Percentiles rank a stretch among this genome's conserved stretches.
phyloP scores from a whole-genome alignment of 2,329 filamentous ascomycete genomes.

The Aspergillus fumigatus region DNA sequence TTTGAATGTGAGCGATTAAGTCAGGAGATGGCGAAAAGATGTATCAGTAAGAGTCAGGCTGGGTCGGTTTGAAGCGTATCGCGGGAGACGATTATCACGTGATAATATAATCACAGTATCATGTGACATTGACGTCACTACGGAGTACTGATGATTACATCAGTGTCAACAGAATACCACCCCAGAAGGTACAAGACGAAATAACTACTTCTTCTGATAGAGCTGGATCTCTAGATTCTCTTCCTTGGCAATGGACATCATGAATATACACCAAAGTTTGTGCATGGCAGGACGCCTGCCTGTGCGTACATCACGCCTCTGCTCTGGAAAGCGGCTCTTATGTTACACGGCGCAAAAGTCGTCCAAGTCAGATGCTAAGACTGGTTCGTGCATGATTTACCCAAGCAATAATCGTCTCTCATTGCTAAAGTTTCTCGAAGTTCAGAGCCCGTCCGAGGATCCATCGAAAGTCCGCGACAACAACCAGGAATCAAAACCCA shows the following conservation, averaged over 20 bases:
- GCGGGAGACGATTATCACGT: constrained; percentile 12
- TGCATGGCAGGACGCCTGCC: background rate
- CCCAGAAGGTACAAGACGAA: background rate
- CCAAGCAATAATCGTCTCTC: background rate
- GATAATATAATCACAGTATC: constrained; percentile 2
- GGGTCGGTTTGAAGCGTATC: background rate
- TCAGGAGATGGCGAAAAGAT: constrained; percentile 6
- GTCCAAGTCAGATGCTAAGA: background rate
- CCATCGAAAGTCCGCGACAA: constrained; percentile 2
- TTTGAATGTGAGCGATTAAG: background rate
- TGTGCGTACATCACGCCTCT: background rate
- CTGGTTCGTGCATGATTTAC: constrained; percentile 1
- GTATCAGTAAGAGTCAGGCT: background rate
- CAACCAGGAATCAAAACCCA: constrained; percentile 6
- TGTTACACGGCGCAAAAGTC: background rate
- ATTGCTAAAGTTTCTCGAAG: background rate
- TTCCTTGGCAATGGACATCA: background rate
- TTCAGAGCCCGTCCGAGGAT: background rate
- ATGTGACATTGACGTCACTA: constrained; percentile 3
- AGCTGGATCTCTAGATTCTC: background rate
- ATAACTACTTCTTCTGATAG: background rate
- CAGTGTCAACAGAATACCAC: background rate
- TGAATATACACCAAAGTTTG: background rate
- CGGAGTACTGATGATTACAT: background rate
- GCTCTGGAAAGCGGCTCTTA: background rate